Percentiles rank a stretch among this genome's conserved stretches.
phyloP scores from a whole-genome alignment of 2,329 filamentous ascomycete species.

The Chaetothyriales sp. region DNA sequence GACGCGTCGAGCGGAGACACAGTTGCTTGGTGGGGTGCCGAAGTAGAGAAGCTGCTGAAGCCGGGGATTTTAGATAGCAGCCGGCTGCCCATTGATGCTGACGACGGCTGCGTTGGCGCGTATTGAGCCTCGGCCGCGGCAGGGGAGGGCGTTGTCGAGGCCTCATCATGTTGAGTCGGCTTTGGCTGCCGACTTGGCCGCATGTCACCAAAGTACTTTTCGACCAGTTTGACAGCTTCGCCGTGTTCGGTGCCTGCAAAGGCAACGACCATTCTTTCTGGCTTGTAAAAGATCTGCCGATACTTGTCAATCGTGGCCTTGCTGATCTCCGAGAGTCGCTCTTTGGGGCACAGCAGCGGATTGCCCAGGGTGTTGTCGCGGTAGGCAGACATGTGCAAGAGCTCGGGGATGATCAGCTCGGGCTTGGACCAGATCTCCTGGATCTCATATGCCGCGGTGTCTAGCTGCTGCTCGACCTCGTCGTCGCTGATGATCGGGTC shows the following conservation, averaged over 20 bases:
- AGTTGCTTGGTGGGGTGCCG: conserved; percentile 49
- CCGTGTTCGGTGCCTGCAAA: conserved; percentile 82
- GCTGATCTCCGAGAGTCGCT: conserved; percentile 64
- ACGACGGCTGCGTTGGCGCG: conserved; percentile 23
- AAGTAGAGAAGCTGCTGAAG: conserved; percentile 75
- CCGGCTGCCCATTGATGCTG: conserved; percentile 27
- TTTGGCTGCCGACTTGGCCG: conserved; percentile 27
- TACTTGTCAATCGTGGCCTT: conserved; percentile 63
- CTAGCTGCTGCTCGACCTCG: conserved; percentile 74
- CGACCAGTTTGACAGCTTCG: conserved; percentile 63
- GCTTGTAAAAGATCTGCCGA: conserved; percentile 68
- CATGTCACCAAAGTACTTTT: conserved; percentile 91
- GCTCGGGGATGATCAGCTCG: conserved; percentile 84
- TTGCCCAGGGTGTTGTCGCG: conserved; percentile 94
- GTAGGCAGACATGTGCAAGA: conserved; percentile 90
- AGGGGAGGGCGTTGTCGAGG: not conserved
- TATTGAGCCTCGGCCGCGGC: conserved; percentile 3
- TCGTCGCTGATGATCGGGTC: conserved; percentile 71
- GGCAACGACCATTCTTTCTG: conserved; percentile 83
- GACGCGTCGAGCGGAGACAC: conserved; percentile 41
- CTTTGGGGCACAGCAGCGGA: conserved; percentile 77
- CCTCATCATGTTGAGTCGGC: not conserved
- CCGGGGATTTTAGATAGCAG: conserved; percentile 76
- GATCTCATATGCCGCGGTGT: conserved; percentile 90
- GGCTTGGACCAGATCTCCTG: conserved; percentile 96